phyloP scores from a whole-genome alignment of 169 alveolate species.

The Nephromyces sp. region DNA sequence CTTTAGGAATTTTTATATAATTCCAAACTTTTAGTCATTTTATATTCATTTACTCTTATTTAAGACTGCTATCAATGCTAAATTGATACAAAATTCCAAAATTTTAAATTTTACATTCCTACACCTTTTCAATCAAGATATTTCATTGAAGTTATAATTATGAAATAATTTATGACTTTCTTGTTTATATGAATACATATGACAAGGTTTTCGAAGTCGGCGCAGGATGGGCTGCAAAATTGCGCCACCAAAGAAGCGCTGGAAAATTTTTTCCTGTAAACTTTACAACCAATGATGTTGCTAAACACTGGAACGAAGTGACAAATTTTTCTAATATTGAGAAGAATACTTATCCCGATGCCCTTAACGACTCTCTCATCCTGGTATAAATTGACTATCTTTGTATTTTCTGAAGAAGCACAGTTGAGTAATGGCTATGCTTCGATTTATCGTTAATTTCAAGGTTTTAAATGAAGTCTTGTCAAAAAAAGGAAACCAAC shows the following conservation, averaged over 20 bases:
- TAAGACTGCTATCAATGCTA: not conserved
- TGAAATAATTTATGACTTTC: not conserved
- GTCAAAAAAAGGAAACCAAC: not conserved
- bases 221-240: constrained; percentile 62
- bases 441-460: not conserved
- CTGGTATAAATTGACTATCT: constrained; percentile 4
- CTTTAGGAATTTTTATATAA: not conserved
- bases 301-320: constrained; percentile 10
- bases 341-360: constrained; percentile 16
- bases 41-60: not conserved
- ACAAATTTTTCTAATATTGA: not conserved
- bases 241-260: constrained; percentile 54
- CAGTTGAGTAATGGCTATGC: not conserved
- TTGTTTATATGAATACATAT: no score
- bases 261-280: constrained; percentile 6
- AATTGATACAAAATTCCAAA: not conserved
- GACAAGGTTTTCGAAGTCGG: constrained; percentile 57
- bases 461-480: not conserved
- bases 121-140: not conserved
- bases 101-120: not conserved
- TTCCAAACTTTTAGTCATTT: not conserved
- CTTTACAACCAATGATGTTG: constrained; percentile 16
- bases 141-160: not conserved
- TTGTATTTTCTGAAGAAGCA: not conserved
- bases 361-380: constrained; percentile 23